These are phyloP conservation scores for Dimargaris cristalligena DNA, from an alignment of 192 early-diverging fungal species.

Conservation along the genomic window DNA sequence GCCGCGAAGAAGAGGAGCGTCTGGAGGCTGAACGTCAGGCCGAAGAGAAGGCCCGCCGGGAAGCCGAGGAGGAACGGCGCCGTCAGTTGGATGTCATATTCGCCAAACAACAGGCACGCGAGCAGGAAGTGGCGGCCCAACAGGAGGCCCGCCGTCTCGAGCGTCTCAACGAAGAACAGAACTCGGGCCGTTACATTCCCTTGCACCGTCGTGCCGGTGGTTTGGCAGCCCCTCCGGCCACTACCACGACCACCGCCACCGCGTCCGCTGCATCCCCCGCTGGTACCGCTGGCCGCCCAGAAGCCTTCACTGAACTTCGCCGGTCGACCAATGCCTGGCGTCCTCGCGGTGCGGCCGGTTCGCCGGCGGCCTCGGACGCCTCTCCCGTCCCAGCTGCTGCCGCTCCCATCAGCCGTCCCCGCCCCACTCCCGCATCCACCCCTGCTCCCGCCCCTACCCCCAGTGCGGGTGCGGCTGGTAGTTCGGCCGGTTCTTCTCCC, in stretches of 20 bases:
- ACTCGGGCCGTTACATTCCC: neutral
- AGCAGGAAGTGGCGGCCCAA: conserved; percentile 11
- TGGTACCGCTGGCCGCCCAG: neutral
- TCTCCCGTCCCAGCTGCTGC: neutral
- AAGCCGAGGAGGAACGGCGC: conserved; percentile 21
- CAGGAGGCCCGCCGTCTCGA: conserved; percentile 2
- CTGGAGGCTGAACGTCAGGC: conserved; percentile 25
- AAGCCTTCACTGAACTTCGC: neutral
- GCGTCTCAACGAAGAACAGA: neutral
- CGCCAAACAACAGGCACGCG: conserved; percentile 21
- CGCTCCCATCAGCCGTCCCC: too few species aligned
- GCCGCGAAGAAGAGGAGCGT: conserved; percentile 26
- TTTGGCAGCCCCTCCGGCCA: too few species aligned
- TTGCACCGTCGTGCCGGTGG: neutral
- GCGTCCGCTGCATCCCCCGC: neutral
- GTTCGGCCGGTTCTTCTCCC: neutral
- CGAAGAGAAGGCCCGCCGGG: conserved; percentile 11
- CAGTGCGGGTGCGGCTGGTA: neutral
- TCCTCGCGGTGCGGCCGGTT: neutral
- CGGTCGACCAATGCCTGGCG: conserved; percentile 10
- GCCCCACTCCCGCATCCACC: neutral
- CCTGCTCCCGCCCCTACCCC: neutral
- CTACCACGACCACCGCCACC: neutral
- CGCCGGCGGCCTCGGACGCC: too few species aligned
- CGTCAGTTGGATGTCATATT: conserved; percentile 32